Percentiles rank a stretch among this genome's conserved stretches.
These are phyloP conservation scores for Pichia sp. DNA, from an alignment of 1,139 yeast species.

Conservation along the genomic window DNA sequence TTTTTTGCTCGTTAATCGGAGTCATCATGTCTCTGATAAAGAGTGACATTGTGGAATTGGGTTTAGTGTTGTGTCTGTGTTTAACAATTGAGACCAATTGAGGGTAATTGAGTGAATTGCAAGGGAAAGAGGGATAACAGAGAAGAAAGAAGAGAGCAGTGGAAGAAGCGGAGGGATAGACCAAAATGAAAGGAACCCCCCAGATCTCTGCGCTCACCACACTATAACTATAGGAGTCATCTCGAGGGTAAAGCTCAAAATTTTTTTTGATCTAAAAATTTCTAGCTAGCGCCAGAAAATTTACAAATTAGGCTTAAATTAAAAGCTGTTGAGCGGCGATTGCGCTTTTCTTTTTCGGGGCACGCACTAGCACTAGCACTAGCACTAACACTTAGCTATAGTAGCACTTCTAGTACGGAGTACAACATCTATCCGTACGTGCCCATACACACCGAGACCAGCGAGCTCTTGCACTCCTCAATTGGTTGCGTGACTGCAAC, in stretches of 20 bases:
- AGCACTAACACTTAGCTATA: too few species aligned
- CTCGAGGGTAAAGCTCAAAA: background rate
- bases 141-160: background rate
- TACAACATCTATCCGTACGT: too few species aligned
- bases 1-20: constrained; percentile 9
- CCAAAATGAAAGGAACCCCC: background rate
- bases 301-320: too few species aligned
- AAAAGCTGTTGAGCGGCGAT: too few species aligned
- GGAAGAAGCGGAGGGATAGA: background rate
- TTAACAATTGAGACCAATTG: constrained; percentile 2
- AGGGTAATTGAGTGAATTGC: constrained; percentile 5
- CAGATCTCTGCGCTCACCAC: background rate
- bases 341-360: too few species aligned
- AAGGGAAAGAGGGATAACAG: background rate
- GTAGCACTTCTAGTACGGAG: too few species aligned
- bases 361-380: too few species aligned
- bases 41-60: constrained; percentile 10
- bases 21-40: constrained; percentile 11
- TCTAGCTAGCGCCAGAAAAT: background rate
- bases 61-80: too few species aligned
- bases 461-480: too few species aligned
- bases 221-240: background rate
- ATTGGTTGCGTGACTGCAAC: too few species aligned
- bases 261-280: background rate
- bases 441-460: too few species aligned